Conservation (phyloP, 1,284 basidiomycete species). For the Cerioporus squamosus region DNA sequence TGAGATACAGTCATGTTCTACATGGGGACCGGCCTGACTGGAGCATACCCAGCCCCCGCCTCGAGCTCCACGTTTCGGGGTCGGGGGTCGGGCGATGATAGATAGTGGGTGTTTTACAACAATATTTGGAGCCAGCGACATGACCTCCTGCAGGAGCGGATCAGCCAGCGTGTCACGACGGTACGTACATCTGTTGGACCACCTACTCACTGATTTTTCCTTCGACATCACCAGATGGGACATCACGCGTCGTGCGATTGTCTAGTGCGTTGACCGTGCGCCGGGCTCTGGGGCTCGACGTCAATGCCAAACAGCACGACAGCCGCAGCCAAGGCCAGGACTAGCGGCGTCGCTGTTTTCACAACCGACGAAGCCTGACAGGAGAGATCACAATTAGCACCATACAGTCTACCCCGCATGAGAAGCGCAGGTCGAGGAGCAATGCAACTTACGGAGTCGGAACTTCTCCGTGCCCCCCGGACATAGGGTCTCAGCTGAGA, state of each 20-base stretch:
- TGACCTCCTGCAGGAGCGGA: no score
- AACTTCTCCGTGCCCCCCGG: background rate
- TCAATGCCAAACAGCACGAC: constrained; percentile 15
- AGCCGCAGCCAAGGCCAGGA: constrained; percentile 7
- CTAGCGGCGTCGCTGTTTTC: constrained; percentile 10
- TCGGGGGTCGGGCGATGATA: no score
- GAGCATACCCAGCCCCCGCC: no score
- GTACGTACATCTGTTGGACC: no score
- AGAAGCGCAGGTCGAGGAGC: background rate
- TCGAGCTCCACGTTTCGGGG: no score
- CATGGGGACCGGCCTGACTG: no score
- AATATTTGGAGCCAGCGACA: no score
- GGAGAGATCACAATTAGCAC: constrained; percentile 4
- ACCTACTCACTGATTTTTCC: no score
- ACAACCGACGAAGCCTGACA: background rate
- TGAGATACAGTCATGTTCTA: no score
- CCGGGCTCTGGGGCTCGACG: background rate
- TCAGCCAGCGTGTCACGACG: no score
- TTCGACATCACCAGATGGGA: background rate
- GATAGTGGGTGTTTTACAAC: no score
- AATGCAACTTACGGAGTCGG: background rate
- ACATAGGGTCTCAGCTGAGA: constrained; percentile 28
- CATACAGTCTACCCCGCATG: background rate
- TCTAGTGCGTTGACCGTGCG: background rate
- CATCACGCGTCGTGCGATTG: background rate